Conservation (phyloP, 2,329 filamentous ascomycete species). For the Talaromyces piceae region DNA sequence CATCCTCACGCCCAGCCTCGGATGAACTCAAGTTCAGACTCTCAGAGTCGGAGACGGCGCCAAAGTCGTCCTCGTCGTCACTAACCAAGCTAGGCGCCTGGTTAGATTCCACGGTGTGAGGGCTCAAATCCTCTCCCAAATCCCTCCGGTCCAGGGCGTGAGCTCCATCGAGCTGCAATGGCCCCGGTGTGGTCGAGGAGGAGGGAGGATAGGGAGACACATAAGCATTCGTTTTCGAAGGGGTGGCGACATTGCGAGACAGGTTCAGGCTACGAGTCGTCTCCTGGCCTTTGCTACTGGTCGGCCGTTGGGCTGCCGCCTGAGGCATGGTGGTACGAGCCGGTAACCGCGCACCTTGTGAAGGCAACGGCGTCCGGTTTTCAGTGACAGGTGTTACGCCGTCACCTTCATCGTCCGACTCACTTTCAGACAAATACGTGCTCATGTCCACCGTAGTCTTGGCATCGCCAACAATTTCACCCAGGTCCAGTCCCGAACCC, state of each 20-base stretch:
- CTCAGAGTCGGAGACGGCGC: slow-evolving; percentile 58
- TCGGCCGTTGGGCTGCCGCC: slow-evolving; percentile 41
- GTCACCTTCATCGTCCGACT: slow-evolving; percentile 29
- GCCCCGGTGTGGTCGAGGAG: slow-evolving; percentile 35
- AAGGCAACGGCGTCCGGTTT: slow-evolving; percentile 15
- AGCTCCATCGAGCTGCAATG: slow-evolving; percentile 14
- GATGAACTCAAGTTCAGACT: slow-evolving; percentile 46
- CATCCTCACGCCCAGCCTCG: slow-evolving; percentile 48
- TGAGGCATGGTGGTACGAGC: slow-evolving; percentile 52
- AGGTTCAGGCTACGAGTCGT: slow-evolving; percentile 26
- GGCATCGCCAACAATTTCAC: slow-evolving; percentile 51
- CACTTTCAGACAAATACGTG: slow-evolving; percentile 33
- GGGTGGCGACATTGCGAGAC: slow-evolving; percentile 33
- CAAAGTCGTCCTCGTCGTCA: slow-evolving; percentile 62
- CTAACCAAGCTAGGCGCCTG: slow-evolving; percentile 73
- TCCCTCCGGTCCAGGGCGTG: slow-evolving; percentile 43
- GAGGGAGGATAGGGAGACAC: slow-evolving; percentile 22
- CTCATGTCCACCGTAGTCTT: slow-evolving; percentile 34
- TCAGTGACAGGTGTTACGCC: slow-evolving; percentile 14
- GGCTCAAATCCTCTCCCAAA: slow-evolving; percentile 52
- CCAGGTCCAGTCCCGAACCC: slow-evolving; percentile 55
- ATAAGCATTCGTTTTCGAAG: slow-evolving; percentile 26
- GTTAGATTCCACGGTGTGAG: slow-evolving; percentile 63
- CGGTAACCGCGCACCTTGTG: slow-evolving; percentile 41
- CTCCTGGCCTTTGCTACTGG: slow-evolving; percentile 53